Conservation (phyloP, 495 filamentous ascomycete species). For the Penicillium nucicola region DNA sequence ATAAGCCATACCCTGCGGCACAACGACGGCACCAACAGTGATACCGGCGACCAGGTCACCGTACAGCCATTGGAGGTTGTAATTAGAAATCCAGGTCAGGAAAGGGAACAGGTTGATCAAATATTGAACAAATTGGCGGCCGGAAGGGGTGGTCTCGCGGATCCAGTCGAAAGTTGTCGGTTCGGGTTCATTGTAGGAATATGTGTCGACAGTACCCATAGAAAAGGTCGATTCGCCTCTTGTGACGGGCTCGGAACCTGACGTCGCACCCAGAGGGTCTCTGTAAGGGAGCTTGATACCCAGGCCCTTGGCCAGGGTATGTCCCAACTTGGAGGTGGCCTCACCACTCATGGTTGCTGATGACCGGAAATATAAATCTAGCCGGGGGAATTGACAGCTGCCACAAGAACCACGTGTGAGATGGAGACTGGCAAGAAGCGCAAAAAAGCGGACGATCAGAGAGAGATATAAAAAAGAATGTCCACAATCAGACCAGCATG, state of each 20-base stretch:
- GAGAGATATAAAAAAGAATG: conserved; percentile 20
- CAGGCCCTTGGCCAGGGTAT: conserved; percentile 71
- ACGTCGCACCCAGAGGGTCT: conserved; percentile 46
- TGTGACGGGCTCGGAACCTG: conserved; percentile 49
- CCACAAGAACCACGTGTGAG: conserved; percentile 1
- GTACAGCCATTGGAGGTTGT: conserved; percentile 84
- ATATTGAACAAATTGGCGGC: conserved; percentile 55
- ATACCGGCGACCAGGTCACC: conserved; percentile 93
- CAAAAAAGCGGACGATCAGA: conserved; percentile 11
- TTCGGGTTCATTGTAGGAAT: conserved; percentile 76
- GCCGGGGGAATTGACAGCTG: conserved; percentile 4
- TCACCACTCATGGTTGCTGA: conserved; percentile 36
- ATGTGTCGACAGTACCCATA: conserved; percentile 69
- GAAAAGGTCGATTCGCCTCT: conserved; percentile 80
- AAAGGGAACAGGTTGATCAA: conserved; percentile 78
- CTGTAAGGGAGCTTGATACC: conserved; percentile 79
- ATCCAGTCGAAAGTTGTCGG: conserved; percentile 76
- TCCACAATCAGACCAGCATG: conserved; percentile 14
- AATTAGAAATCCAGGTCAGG: conserved; percentile 77
- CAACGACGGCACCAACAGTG: conserved; percentile 92
- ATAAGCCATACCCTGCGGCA: conserved; percentile 98
- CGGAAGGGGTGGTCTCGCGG: conserved; percentile 54
- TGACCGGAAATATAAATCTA: conserved; percentile 4
- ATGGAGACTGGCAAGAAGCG: neutral
- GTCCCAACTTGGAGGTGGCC: conserved; percentile 57